Evolutionary conservation across 805 yeast species (phyloP).

Genomic region (Tetrapisispora fleetii): DNA sequence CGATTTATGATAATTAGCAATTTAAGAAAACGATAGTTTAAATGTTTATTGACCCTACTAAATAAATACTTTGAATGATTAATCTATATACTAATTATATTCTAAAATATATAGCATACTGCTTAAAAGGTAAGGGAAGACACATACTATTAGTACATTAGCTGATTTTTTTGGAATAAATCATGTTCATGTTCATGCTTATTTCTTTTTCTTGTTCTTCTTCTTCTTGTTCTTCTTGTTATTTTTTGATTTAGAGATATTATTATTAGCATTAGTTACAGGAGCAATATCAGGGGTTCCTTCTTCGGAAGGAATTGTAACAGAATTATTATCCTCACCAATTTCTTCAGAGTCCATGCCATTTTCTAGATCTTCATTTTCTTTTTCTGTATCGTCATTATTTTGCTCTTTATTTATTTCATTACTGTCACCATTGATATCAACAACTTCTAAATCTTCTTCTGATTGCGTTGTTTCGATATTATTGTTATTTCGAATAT

Average conservation of each 20-base stretch:
- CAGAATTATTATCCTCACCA: not conserved
- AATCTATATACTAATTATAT: too few species aligned
- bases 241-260: not conserved
- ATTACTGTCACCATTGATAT: not conserved
- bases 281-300: not conserved
- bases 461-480: not conserved
- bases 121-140: not conserved
- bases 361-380: not conserved
- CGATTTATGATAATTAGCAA: too few species aligned
- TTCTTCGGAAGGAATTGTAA: not conserved
- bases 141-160: not conserved
- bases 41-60: too few species aligned
- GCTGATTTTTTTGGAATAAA: not conserved
- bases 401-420: not conserved
- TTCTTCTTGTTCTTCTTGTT: conserved; percentile 5
- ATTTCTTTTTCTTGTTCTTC: conserved; percentile 5
- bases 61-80: too few species aligned
- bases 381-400: not conserved
- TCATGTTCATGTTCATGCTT: not conserved
- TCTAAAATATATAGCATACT: too few species aligned
- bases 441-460: not conserved
- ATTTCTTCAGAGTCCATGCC: not conserved
- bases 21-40: too few species aligned
- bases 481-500: not conserved
- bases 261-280: not conserved